Percentiles rank a stretch among this genome's conserved stretches.
These are phyloP conservation scores for Sinapis alba DNA, from an alignment of 441 rosid species.

Conservation along the genomic window DNA sequence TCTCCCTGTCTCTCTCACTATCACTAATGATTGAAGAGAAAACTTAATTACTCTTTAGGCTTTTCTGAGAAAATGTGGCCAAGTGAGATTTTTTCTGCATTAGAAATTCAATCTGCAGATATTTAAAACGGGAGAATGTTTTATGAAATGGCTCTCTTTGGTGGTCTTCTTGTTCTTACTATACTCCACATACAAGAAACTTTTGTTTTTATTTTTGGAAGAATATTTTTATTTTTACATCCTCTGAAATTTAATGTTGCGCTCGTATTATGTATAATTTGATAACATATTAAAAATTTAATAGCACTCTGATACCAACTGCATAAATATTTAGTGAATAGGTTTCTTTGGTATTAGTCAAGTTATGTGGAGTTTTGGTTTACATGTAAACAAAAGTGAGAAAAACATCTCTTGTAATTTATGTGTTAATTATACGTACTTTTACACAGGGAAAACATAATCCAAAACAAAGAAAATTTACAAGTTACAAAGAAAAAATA, in stretches of 20 bases:
- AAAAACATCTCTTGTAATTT: too few species aligned
- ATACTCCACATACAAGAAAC: slow-evolving; percentile 1
- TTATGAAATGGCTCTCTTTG: slow-evolving; percentile 9
- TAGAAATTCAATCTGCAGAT: slow-evolving; percentile 21
- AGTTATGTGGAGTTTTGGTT: not conserved
- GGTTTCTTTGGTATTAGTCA: not conserved
- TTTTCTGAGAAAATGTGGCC: slow-evolving; percentile 25
- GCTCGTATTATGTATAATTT: not conserved
- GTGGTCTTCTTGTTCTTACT: slow-evolving; percentile 10
- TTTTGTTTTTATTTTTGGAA: not conserved
- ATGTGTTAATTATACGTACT: too few species aligned
- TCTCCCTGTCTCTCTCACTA: slow-evolving; percentile 5
- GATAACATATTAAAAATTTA: not conserved
- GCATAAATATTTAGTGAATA: not conserved
- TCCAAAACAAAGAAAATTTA: too few species aligned
- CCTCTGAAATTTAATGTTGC: not conserved
- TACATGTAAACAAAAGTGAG: too few species aligned
- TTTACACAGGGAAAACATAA: too few species aligned
- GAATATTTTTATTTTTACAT: not conserved
- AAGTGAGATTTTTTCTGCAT: slow-evolving; percentile 28
- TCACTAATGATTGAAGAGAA: slow-evolving; percentile 18
- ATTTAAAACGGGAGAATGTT: not conserved
- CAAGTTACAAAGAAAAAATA: too few species aligned
- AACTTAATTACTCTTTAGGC: slow-evolving; percentile 15
- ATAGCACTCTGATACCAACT: not conserved